A percentile compares a stretch with the other conserved stretches of the same genome.
phyloP scores from a whole-genome alignment of 257 asterid species.

The Solanum sejunctum region DNA sequence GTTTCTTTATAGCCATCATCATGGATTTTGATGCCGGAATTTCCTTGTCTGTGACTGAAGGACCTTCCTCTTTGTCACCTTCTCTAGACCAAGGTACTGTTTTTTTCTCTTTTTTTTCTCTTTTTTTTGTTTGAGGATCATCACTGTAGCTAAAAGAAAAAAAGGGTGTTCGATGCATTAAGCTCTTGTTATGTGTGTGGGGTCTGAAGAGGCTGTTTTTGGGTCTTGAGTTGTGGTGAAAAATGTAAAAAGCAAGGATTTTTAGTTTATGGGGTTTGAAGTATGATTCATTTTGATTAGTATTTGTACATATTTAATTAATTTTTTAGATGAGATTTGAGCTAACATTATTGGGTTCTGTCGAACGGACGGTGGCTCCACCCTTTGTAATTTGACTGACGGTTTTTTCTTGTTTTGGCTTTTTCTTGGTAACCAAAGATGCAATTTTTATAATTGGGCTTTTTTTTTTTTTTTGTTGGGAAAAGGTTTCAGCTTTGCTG shows the following conservation, averaged over 20 bases:
- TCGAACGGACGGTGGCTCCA: background rate
- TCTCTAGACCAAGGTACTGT: constrained; percentile 24
- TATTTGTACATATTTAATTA: background rate
- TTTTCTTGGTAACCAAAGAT: background rate
- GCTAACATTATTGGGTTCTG: background rate
- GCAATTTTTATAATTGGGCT: background rate
- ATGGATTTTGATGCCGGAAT: constrained; percentile 34
- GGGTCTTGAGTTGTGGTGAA: background rate
- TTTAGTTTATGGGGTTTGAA: background rate
- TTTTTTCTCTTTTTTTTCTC: background rate
- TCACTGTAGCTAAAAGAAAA: background rate
- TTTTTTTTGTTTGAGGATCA: background rate
- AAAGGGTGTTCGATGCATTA: background rate
- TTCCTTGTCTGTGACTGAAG: constrained; percentile 48
- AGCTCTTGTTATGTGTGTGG: background rate
- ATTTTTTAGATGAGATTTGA: background rate
- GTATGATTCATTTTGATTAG: background rate
- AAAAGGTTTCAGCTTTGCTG: background rate
- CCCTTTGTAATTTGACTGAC: background rate
- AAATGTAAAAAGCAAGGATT: background rate
- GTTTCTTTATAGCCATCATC: background rate
- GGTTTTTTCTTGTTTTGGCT: background rate
- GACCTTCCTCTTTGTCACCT: constrained; percentile 24
- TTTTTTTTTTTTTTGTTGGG: background rate
- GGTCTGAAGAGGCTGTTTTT: background rate